Evolutionary conservation across 768 basidiomycete species (phyloP).

Genomic region (Panaeolus cyanescens): DNA sequence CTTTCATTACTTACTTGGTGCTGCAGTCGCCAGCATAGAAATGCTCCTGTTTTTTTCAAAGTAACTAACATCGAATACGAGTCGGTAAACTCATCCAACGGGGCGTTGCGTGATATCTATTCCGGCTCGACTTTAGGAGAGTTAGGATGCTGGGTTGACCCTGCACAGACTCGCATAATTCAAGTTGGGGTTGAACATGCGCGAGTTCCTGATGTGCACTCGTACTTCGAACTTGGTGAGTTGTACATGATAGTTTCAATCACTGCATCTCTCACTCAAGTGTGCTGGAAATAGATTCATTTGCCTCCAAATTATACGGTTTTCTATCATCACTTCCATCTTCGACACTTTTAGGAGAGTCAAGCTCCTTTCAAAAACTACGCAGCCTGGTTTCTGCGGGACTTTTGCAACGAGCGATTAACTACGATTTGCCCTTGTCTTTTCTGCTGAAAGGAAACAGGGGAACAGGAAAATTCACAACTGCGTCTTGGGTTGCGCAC

Average conservation of each 20-base stretch:
- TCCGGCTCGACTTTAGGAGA: slow-evolving; percentile 63
- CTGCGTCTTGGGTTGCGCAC: slow-evolving; percentile 55
- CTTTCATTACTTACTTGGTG: slow-evolving; percentile 10
- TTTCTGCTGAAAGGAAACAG: slow-evolving; percentile 78
- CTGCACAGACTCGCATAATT: slow-evolving; percentile 68
- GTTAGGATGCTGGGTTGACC: slow-evolving; percentile 85
- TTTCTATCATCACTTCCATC: not conserved
- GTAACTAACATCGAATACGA: slow-evolving; percentile 78
- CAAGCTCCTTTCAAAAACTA: slow-evolving; percentile 48
- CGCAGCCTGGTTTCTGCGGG: slow-evolving; percentile 61
- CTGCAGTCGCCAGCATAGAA: slow-evolving; percentile 23
- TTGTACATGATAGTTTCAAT: not conserved
- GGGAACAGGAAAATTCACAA: slow-evolving; percentile 81
- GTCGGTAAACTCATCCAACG: slow-evolving; percentile 32
- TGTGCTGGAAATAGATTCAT: not conserved
- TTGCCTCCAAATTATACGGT: not conserved
- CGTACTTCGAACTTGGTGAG: slow-evolving; percentile 55
- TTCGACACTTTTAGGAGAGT: slow-evolving; percentile 4
- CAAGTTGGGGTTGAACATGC: slow-evolving; percentile 79
- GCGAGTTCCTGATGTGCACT: slow-evolving; percentile 53
- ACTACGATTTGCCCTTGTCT: slow-evolving; percentile 67
- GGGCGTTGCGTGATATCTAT: slow-evolving; percentile 42
- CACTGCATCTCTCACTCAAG: slow-evolving; percentile 6
- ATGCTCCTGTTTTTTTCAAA: slow-evolving; percentile 72
- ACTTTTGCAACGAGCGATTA: slow-evolving; percentile 53